Conservation (phyloP, 345 rosid genomes). For the Salix suchowensis region DNA sequence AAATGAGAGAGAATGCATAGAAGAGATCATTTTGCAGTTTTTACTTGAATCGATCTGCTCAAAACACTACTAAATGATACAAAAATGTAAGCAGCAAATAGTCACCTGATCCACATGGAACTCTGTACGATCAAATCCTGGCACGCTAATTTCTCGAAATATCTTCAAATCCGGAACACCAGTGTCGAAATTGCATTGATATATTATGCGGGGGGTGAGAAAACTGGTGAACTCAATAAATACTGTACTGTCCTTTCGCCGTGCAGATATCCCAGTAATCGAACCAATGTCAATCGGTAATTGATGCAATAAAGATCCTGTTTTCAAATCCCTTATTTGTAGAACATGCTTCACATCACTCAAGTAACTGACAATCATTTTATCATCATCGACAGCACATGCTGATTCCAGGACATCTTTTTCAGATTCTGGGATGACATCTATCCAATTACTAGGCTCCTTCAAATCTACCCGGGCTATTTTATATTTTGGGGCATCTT, state of each 20-base stretch:
- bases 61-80: background rate
- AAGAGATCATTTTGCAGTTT: background rate
- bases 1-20: background rate
- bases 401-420: slow-evolving; percentile 81
- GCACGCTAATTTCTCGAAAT: slow-evolving; percentile 68
- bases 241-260: slow-evolving; percentile 50
- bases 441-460: slow-evolving; percentile 74
- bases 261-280: slow-evolving; percentile 53
- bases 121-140: slow-evolving; percentile 67
- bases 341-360: slow-evolving; percentile 76
- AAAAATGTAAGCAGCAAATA: background rate
- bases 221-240: slow-evolving; percentile 78
- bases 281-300: slow-evolving; percentile 84
- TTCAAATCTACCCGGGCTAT: slow-evolving; percentile 70
- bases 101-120: slow-evolving; percentile 77
- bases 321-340: slow-evolving; percentile 74
- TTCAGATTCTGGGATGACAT: slow-evolving; percentile 62
- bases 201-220: slow-evolving; percentile 80
- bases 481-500: slow-evolving; percentile 81
- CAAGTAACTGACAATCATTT: slow-evolving; percentile 74
- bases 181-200: slow-evolving; percentile 56
- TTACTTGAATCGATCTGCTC: background rate
- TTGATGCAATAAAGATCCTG: slow-evolving; percentile 65
- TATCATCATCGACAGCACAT: slow-evolving; percentile 53
- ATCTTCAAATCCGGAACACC: slow-evolving; percentile 58